Evolutionary conservation across 306 rosid species (phyloP), one percentile per base, ranked within the genome.

Genomic region (Quercus bicolor): DNA sequence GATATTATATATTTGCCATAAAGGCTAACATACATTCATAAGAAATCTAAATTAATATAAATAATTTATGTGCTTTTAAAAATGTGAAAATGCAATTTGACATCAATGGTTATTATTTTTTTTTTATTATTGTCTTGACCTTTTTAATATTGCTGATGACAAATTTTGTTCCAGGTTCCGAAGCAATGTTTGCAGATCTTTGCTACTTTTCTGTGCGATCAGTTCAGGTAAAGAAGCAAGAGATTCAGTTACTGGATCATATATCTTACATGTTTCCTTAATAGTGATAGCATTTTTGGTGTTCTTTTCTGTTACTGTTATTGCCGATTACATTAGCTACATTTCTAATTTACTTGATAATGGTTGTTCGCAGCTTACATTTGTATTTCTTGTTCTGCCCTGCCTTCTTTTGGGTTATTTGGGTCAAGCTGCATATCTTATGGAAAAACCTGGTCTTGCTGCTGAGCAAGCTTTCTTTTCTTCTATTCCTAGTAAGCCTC

Each of bases 161-260:
- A 23, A 56, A 68, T 45, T 72, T 75, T 84, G 72, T 80, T 86
- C 73, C 94, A 94, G 98, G 98, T 89, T 94, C 98, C 3, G 98
- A 94, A 86, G 98, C 98, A 76, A 94, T 94, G 97, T 94, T 94
- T 78, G 98, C 97, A 18, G 97, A 94, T 86, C 98, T 94, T 86
- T 94, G 97, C 88, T 91, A 94, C 84, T 94, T 94, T 82, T 81
- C 97, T 82, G 97, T 94, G 40, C 90, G 90, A 79, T 92, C 98
- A 72, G 97, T 94, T 80, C 98, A 94, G 97, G 98, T 94, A 87
- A 84, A 77, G 73, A 69, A 74, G 60, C 48, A 52, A 51, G 65
- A 53, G n/a, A 51, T 64, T 54, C 45, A 43, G 52, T 66, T 34
- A 6, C 45, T 68, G 31, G 33, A 29, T 43, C 20, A 34, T n/a